Conservation (phyloP, 139 green algal genomes). For the Picochlorum costavermella region DNA sequence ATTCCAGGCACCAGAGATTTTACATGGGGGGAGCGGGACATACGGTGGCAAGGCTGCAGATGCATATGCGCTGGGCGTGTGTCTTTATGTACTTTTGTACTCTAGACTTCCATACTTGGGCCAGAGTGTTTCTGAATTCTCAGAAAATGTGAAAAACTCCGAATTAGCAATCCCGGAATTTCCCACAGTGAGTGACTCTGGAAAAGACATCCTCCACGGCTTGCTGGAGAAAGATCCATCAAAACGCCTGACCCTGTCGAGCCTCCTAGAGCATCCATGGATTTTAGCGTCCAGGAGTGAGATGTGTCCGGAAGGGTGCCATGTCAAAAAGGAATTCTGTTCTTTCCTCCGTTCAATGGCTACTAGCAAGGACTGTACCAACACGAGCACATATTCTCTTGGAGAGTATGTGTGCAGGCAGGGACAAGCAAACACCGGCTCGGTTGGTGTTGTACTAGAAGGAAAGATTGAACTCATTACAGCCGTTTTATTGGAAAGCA, state of each 20-base stretch:
- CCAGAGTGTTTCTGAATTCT: conserved; percentile 38
- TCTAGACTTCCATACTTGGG: conserved; percentile 70
- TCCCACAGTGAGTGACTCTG: conserved; percentile 26
- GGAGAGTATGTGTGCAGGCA: too few species aligned
- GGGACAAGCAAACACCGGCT: too few species aligned
- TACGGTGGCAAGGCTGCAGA: conserved; percentile 63
- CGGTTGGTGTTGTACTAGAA: too few species aligned
- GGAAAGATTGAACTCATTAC: too few species aligned
- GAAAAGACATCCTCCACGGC: conserved; percentile 51
- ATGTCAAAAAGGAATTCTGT: too few species aligned
- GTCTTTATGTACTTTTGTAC: conserved; percentile 72
- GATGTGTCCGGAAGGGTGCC: too few species aligned
- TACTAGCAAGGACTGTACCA: too few species aligned
- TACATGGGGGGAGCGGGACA: conserved; percentile 29
- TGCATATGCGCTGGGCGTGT: conserved; percentile 72
- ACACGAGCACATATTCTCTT: too few species aligned
- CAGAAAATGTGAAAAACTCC: conserved; percentile 66
- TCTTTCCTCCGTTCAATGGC: too few species aligned
- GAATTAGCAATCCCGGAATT: conserved; percentile 54
- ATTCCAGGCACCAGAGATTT: conserved; percentile 64
- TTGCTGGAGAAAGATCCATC: conserved; percentile 74
- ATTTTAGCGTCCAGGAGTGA: conserved; percentile 29
- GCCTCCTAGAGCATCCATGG: conserved; percentile 68
- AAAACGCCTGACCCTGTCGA: conserved; percentile 51
- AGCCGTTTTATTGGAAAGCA: too few species aligned